A percentile compares a stretch with the other conserved stretches of the same genome.
Conservation (phyloP, 805 yeast species). For the Allodekkera sacchari region DNA sequence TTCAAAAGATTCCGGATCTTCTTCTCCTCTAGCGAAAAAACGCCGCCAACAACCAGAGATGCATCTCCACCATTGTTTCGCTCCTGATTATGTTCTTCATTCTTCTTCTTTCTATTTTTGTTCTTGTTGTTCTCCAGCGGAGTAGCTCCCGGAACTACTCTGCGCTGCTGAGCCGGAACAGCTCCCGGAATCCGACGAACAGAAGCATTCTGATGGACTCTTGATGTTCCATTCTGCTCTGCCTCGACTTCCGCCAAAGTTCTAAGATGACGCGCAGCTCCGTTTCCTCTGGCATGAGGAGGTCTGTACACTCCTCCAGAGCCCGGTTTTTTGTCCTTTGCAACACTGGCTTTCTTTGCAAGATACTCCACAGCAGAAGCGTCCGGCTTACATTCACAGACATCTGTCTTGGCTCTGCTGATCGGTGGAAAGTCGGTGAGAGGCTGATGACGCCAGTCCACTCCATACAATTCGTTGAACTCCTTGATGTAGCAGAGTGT, state of each 20-base stretch:
- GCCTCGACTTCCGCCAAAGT: conserved; percentile 54
- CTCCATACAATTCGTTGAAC: conserved; percentile 70
- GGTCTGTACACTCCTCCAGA: conserved; percentile 88
- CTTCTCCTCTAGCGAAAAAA: conserved; percentile 76
- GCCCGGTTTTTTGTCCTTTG: conserved; percentile 8
- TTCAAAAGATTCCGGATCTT: conserved; percentile 84
- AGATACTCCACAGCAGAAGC: conserved; percentile 55
- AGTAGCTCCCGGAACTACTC: conserved; percentile 20
- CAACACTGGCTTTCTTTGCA: conserved; percentile 30
- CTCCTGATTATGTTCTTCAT: conserved; percentile 54
- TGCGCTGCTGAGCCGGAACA: conserved; percentile 12
- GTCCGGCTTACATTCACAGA: conserved; percentile 56
- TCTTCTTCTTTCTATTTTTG: conserved; percentile 46
- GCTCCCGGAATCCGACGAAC: conserved; percentile 3
- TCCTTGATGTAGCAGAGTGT: conserved; percentile 70
- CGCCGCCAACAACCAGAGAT: conserved; percentile 50
- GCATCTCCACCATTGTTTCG: conserved; percentile 10
- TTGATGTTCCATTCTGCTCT: conserved; percentile 15
- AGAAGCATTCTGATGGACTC: too few species aligned
- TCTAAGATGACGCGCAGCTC: conserved; percentile 31
- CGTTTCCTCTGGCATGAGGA: conserved; percentile 75
- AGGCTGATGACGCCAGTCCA: conserved; percentile 75
- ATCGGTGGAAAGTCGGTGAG: conserved; percentile 46
- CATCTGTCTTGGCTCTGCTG: conserved; percentile 31
- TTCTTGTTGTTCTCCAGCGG: conserved; percentile 20